Evolutionary conservation across 768 basidiomycete species (phyloP).

Genomic region (Xerocomus spinulosus): DNA sequence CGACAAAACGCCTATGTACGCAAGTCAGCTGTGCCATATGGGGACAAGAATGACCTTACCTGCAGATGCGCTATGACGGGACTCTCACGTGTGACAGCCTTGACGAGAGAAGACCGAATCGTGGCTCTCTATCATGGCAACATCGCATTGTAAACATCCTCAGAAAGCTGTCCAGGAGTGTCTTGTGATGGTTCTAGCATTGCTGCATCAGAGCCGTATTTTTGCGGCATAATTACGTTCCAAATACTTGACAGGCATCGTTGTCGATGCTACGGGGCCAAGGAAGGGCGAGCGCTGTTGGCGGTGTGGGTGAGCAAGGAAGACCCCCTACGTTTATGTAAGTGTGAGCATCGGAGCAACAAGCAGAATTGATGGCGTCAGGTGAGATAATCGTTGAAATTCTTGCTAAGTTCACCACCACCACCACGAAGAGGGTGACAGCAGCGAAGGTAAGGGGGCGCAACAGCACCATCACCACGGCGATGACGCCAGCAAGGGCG

Average conservation of each 20-base stretch:
- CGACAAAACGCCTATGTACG: conserved; percentile 47
- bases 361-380: too few species aligned
- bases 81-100: conserved; percentile 55
- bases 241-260: background rate
- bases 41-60: conserved; percentile 37
- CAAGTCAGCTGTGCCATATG: background rate
- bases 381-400: too few species aligned
- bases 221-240: background rate
- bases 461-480: too few species aligned
- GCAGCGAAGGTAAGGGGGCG: too few species aligned
- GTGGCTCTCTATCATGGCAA: conserved; percentile 64
- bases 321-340: too few species aligned
- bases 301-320: background rate
- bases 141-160: conserved; percentile 61
- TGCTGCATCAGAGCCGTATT: background rate
- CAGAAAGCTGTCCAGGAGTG: conserved; percentile 15
- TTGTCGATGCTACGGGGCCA: background rate
- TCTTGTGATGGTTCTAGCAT: background rate
- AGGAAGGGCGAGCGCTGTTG: background rate
- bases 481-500: too few species aligned
- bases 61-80: conserved; percentile 61
- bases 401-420: too few species aligned
- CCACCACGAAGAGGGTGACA: too few species aligned
- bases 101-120: conserved; percentile 51
- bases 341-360: too few species aligned